Evolutionary conservation across 192 early-diverging fungal species (phyloP), one percentile per base, ranked within the genome.

Genomic region (Dissophora globulifera): DNA sequence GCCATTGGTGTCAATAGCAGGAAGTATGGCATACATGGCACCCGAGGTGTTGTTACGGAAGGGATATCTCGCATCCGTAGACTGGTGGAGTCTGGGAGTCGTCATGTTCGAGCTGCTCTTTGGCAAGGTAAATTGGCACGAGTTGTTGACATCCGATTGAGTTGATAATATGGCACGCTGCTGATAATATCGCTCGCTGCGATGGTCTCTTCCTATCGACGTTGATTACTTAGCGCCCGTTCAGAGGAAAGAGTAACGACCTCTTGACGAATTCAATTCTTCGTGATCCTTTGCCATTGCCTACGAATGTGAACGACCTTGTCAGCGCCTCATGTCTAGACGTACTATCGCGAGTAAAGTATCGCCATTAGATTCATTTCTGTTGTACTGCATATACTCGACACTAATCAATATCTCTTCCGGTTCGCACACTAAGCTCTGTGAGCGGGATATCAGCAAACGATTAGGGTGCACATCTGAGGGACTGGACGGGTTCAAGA

Each of bases 21-120:
- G 94, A 38, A 90, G 86, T 68, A 88, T 93, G 88, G 92, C 93
- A 10, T 95, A 95, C 51, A 95, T 95, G 93, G 93, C 92, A 0
- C 93, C 93, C 8, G 92, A 94, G 58, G 86, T 94, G 31, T 64
- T 94, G 19, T 69, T 58, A 40, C 81, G 83, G 41, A 84, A 78
- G 16, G 87, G 86, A 15, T 89, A 87, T 32, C 58, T 79, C 23
- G 46, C 76, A 19, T 83, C 83, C 0, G 87, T 87, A 0, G 86
- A 93, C 61, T 93, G 92, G 92, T 95, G 94, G 94, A 92, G 91
- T 53, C 63, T 94, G 25, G 93, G 94, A 2, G 88, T 95, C 19
- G 84, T 94, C 26, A 69, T 89, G 58, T 95, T 88, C 62, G 94
- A 95, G 61, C 75, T 93, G 19, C 62, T 91, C 15, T 91, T 87